Conservation (phyloP, 2,329 filamentous ascomycete species). For the Ilyonectria sp. region DNA sequence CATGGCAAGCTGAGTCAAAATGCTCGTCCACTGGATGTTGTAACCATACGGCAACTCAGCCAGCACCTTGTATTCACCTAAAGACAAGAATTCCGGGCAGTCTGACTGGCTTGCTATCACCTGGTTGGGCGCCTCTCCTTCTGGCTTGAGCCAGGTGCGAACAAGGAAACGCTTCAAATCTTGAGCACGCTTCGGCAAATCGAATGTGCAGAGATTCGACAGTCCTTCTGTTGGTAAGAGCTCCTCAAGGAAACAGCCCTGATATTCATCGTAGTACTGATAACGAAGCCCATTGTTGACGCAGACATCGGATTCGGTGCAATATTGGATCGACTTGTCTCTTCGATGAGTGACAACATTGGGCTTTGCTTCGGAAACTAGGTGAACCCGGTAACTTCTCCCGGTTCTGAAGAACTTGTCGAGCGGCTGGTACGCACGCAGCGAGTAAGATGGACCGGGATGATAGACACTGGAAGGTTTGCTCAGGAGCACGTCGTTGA, state of each 20-base stretch:
- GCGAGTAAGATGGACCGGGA: not conserved
- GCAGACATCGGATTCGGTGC: conserved; percentile 35
- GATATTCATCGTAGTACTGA: conserved; percentile 33
- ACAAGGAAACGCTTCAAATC: conserved; percentile 35
- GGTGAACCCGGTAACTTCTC: conserved; percentile 23
- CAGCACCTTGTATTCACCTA: conserved; percentile 67
- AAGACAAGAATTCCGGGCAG: conserved; percentile 64
- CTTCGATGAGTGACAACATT: conserved; percentile 33
- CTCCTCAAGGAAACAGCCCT: conserved; percentile 3
- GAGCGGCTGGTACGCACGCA: conserved; percentile 32
- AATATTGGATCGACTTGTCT: conserved; percentile 2
- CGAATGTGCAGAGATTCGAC: conserved; percentile 33
- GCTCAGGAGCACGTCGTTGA: conserved; percentile 56
- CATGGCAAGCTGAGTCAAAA: conserved; percentile 42
- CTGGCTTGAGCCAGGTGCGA: conserved; percentile 11
- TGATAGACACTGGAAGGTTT: not conserved
- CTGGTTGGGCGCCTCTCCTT: conserved; percentile 59
- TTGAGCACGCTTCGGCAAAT: conserved; percentile 27
- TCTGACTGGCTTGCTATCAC: conserved; percentile 64
- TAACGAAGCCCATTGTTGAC: conserved; percentile 45
- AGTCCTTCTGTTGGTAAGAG: not conserved
- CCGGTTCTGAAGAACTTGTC: not conserved
- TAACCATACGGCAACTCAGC: conserved; percentile 34
- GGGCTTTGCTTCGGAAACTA: conserved; percentile 40
- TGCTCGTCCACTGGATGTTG: conserved; percentile 40